These are phyloP conservation scores for Potentilla sterilis DNA, from an alignment of 306 rosid genomes.

Conservation along the genomic window DNA sequence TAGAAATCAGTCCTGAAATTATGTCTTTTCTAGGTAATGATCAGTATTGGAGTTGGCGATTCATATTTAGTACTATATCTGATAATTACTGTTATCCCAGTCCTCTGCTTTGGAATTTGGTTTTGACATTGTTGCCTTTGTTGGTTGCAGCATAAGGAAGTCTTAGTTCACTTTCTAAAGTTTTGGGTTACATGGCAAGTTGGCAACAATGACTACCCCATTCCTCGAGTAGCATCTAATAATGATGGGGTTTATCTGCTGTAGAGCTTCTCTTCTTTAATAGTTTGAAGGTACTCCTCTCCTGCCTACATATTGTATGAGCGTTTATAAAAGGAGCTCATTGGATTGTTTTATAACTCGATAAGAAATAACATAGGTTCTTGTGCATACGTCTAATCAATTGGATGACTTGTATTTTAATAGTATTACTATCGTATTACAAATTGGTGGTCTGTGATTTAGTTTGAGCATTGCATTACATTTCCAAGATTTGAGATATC, in stretches of 20 bases:
- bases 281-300: constrained; percentile 64
- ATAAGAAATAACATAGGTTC: neutral
- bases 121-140: constrained; percentile 1
- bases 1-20: no score
- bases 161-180: constrained; percentile 20
- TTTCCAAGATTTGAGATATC: constrained; percentile 80
- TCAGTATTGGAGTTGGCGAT: no score
- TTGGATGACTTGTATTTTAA: constrained; percentile 1
- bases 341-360: neutral
- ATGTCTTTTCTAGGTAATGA: no score
- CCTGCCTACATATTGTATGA: neutral
- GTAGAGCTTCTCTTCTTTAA: constrained; percentile 85
- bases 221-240: constrained; percentile 61
- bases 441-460: constrained; percentile 14
- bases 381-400: neutral
- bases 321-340: no score
- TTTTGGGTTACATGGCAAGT: constrained; percentile 35
- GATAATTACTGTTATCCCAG: no score
- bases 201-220: constrained; percentile 46
- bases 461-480: constrained; percentile 15
- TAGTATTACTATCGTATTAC: neutral
- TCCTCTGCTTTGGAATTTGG: neutral
- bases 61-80: no score
- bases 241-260: constrained; percentile 90
- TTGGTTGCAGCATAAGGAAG: constrained; percentile 29